Evolutionary conservation across 2,329 filamentous ascomycete species (phyloP).

Genomic region (Torrubiella hemipterigena): DNA sequence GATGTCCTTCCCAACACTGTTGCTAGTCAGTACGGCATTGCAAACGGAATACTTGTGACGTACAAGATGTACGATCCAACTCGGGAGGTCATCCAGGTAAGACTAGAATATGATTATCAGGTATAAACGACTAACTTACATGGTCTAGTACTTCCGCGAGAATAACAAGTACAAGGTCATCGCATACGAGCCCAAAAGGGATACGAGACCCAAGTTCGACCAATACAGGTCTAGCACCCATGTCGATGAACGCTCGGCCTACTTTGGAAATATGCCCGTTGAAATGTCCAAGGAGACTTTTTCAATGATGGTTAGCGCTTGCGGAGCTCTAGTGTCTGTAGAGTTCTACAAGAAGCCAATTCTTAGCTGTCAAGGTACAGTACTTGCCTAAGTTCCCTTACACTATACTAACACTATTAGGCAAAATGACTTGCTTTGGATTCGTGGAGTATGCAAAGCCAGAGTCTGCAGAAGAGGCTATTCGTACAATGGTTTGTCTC

Average conservation of each 20-base stretch:
- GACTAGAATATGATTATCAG: constrained; percentile 11
- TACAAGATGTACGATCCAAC: constrained; percentile 38
- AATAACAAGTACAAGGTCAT: constrained; percentile 10
- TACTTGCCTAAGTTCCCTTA: neutral
- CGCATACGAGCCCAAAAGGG: constrained; percentile 15
- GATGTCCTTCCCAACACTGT: constrained; percentile 21
- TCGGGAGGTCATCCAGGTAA: constrained; percentile 36
- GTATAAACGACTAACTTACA: constrained; percentile 7
- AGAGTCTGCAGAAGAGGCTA: constrained; percentile 23
- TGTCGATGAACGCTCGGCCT: constrained; percentile 31
- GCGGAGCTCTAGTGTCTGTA: constrained; percentile 22
- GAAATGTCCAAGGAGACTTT: constrained; percentile 23
- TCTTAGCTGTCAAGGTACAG: constrained; percentile 9
- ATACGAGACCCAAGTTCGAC: constrained; percentile 7
- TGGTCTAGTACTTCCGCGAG: constrained; percentile 15
- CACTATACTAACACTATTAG: constrained; percentile 9
- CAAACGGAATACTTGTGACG: constrained; percentile 30
- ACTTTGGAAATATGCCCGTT: constrained; percentile 31
- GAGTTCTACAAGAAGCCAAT: constrained; percentile 13
- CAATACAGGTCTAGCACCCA: constrained; percentile 9
- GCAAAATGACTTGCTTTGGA: constrained; percentile 15
- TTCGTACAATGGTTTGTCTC: constrained; percentile 22
- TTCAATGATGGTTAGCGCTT: constrained; percentile 20
- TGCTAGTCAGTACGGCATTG: constrained; percentile 20
- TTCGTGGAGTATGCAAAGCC: constrained; percentile 27